Evolutionary conservation across 73 alveolate genomes (phyloP), one percentile per base, ranked within the genome.

Genomic region (Paramecium octaurelia): DNA sequence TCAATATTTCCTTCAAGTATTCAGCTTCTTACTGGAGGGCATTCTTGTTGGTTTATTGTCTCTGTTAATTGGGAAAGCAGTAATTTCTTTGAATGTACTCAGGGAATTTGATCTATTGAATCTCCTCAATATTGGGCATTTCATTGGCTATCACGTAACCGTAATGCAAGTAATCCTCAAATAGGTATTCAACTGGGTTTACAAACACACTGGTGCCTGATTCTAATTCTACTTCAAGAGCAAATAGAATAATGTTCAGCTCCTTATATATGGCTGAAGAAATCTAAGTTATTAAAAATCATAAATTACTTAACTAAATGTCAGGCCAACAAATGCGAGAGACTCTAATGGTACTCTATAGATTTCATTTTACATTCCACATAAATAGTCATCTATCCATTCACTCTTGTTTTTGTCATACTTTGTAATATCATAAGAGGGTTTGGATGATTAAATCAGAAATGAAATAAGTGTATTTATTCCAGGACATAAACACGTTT

Each of bases 401-500:
- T 84, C 77, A 44, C 88, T 64, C 23, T 88, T 69, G 24, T 38
- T 27, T 18, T 73, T 73, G 46, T 58, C 68, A 43, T 58, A 58
- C 43, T 58, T 92, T 16, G 87, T 40, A 6, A 92, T 91, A 88
- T 91, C 92, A 92, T 46, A 18, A 29, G 93, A 88, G 20, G 99
- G 97, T 50, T 95, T 96, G 68, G 97, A 91, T 71, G 98, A 95
- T 31, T 99, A 96, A 20, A 96, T 95, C 60, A 98, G 88, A 85
- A 98, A 96, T 93, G 99, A 93, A 4, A 98, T 96, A 3, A 98
- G 96, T 1, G 99, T 98, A 58, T 96, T 98, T 9, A 98, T 98
- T 12, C 99, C 99, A 10, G 99, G 99, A 71, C 99, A 98, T 34
- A 97, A 86, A 38, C 99, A 97, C 27, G 98, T 94, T 93, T 98